phyloP scores from a whole-genome alignment of 495 filamentous ascomycete genomes.

The Neurospora sp. region DNA sequence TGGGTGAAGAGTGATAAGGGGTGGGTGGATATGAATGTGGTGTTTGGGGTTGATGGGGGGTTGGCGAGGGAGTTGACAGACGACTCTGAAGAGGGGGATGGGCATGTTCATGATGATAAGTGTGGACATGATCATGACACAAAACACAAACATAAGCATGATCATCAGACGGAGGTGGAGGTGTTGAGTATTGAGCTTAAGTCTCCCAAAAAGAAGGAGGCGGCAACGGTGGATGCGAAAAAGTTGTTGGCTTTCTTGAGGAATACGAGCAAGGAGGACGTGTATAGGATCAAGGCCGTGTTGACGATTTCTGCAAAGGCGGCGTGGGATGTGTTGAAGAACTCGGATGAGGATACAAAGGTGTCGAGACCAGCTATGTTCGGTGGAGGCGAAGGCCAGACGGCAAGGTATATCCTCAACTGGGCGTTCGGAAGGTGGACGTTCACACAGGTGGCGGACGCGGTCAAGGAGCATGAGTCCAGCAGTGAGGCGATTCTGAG shows the following conservation, averaged over 20 bases:
- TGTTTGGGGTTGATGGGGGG: constrained; percentile 81
- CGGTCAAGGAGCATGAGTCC: constrained; percentile 34
- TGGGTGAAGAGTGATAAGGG: constrained; percentile 75
- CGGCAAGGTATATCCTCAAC: constrained; percentile 69
- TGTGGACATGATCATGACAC: constrained; percentile 21
- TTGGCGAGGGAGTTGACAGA: constrained; percentile 50
- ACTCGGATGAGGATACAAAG: constrained; percentile 44
- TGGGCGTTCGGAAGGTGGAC: constrained; percentile 98
- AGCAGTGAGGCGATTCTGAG: constrained; percentile 45
- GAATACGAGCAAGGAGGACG: constrained; percentile 72
- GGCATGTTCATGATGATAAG: constrained; percentile 16
- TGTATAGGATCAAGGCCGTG: constrained; percentile 92
- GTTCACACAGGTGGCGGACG: constrained; percentile 51
- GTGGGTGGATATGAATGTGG: constrained; percentile 58
- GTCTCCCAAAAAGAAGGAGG: neutral
- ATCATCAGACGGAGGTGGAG: constrained; percentile 77
- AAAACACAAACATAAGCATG: constrained; percentile 24
- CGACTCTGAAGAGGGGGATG: constrained; percentile 16
- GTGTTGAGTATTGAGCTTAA: constrained; percentile 67
- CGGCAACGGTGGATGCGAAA: constrained; percentile 44
- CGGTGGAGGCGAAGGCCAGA: neutral
- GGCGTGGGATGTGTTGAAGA: constrained; percentile 37
- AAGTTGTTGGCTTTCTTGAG: constrained; percentile 59
- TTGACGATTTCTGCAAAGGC: constrained; percentile 39
- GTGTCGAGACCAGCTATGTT: neutral